These are phyloP conservation scores for Hyaloscypha variabilis DNA, from an alignment of 495 filamentous ascomycete genomes.

Conservation along the genomic window DNA sequence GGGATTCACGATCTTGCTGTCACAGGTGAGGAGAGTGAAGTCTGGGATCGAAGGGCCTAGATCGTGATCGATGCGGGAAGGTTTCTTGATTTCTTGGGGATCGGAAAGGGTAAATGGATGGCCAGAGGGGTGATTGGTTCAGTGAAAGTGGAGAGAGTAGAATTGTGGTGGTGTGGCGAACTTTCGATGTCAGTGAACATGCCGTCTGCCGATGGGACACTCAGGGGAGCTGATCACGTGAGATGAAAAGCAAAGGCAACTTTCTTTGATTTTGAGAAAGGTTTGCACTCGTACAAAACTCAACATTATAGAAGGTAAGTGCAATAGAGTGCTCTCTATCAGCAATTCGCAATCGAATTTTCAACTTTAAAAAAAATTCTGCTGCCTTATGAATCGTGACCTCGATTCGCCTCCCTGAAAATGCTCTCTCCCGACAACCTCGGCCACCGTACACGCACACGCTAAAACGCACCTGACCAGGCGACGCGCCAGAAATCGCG, in stretches of 20 bases:
- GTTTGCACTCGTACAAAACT: too few relatives aligned
- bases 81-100: neutral
- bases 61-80: neutral
- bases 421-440: neutral
- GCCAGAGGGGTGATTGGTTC: neutral
- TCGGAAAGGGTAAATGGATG: neutral
- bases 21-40: neutral
- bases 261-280: too few relatives aligned
- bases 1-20: neutral
- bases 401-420: neutral
- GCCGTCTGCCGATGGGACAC: too few relatives aligned
- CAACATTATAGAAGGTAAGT: too few relatives aligned
- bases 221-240: too few relatives aligned
- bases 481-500: conserved; percentile 11
- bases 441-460: neutral
- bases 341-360: too few relatives aligned
- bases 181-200: too few relatives aligned
- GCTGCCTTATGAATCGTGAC: neutral
- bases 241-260: too few relatives aligned
- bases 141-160: neutral
- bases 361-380: too few relatives aligned
- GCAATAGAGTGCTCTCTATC: too few relatives aligned
- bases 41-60: neutral
- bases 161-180: too few relatives aligned
- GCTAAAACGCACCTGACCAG: conserved; percentile 3